Evolutionary conservation across 805 yeast species (phyloP).

Genomic region (Candida pseudofarinosa): DNA sequence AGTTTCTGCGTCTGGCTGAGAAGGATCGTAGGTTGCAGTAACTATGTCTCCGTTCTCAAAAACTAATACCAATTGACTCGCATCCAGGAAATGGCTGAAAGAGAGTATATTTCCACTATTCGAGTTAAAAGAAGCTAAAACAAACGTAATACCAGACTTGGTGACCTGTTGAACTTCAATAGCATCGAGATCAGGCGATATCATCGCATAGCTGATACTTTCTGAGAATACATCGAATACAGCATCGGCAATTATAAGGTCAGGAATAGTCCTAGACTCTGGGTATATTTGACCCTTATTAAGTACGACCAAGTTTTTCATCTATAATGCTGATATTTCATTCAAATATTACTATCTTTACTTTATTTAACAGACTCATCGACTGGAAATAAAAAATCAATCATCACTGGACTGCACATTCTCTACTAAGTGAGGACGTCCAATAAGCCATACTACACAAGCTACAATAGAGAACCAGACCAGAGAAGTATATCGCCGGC

Average conservation of each 20-base stretch:
- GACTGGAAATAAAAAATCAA: background rate
- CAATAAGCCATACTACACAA: background rate
- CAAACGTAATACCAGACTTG: slow-evolving; percentile 55
- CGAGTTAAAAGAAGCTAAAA: slow-evolving; percentile 59
- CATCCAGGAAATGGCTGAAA: slow-evolving; percentile 68
- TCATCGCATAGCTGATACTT: slow-evolving; percentile 61
- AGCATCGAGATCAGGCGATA: slow-evolving; percentile 47
- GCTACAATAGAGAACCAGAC: too few relatives aligned
- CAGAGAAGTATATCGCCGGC: too few relatives aligned
- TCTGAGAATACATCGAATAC: slow-evolving; percentile 73
- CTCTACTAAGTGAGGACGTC: background rate
- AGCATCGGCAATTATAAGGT: slow-evolving; percentile 49
- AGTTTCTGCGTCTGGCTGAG: slow-evolving; percentile 43
- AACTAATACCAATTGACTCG: slow-evolving; percentile 61
- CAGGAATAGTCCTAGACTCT: slow-evolving; percentile 60
- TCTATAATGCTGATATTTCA: slow-evolving; percentile 11
- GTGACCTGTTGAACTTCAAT: slow-evolving; percentile 75
- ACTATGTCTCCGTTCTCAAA: slow-evolving; percentile 74
- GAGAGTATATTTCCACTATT: slow-evolving; percentile 40
- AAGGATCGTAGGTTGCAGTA: slow-evolving; percentile 56
- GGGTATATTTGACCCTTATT: slow-evolving; percentile 53
- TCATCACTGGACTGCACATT: background rate
- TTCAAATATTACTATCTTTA: background rate
- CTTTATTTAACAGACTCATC: background rate
- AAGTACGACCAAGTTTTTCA: slow-evolving; percentile 49